Conservation (phyloP, 805 yeast genomes). For the Lipomyces sp. region DNA sequence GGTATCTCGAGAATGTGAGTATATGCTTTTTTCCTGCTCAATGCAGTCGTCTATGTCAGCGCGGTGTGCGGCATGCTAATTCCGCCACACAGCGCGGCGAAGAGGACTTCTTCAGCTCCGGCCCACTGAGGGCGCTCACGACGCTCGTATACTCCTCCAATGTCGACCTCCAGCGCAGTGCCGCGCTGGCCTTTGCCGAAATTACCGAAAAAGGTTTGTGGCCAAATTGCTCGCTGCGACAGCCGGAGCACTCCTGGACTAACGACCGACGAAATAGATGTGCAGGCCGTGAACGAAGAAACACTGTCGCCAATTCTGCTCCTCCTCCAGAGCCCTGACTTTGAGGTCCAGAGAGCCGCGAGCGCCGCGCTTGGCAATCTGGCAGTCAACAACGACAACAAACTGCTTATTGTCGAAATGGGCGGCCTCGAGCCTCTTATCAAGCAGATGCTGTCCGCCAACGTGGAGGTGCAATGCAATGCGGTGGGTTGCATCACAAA, state of each 20-base stretch:
- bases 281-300: constrained; percentile 82
- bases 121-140: constrained; percentile 78
- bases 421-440: constrained; percentile 96
- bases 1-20: constrained; percentile 73
- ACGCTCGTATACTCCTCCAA: constrained; percentile 94
- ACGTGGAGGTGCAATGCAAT: constrained; percentile 97
- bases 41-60: background rate
- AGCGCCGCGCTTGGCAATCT: constrained; percentile 98
- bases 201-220: constrained; percentile 76
- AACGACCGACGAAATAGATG: no score
- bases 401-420: constrained; percentile 91
- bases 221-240: background rate
- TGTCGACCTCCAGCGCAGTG: constrained; percentile 90
- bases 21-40: background rate
- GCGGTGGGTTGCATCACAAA: constrained; percentile 99
- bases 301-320: constrained; percentile 91
- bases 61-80: background rate
- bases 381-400: constrained; percentile 95
- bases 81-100: constrained; percentile 49
- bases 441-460: constrained; percentile 94
- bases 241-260: no score
- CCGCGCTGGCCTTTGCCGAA: constrained; percentile 97
- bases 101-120: constrained; percentile 83
- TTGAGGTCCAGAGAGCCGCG: constrained; percentile 97
- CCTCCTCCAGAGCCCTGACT: constrained; percentile 77